Base-by-base conservation (phyloP, 495 filamentous ascomycete genomes). In the Aspergillus incahuasiensis region DNA sequence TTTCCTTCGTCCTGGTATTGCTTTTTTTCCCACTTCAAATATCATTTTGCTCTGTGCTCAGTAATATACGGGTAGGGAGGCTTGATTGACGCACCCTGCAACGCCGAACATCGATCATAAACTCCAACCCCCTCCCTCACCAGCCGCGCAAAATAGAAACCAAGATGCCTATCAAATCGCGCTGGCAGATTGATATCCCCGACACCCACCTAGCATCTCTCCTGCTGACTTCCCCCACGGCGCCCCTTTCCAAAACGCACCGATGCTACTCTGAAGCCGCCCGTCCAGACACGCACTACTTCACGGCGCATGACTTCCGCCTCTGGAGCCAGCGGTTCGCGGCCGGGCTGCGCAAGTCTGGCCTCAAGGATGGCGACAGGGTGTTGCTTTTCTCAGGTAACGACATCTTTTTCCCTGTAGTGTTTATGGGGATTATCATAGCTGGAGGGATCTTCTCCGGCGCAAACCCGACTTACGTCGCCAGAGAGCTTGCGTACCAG, bases 391-490 rank as follows among this genome's bases (percentile, higher is more conserved):
- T 84, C 68, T 86, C 86, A 2, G 79, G 79, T 21, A 91, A 91
- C 64, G 81, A 82, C 59, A 66, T 94, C 44, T 89, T 86, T 74
- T 90, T 86, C 65, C 85, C 90, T 0, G 76, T 83, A 9, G 68
- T 90, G 1, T 82, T 92, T 58, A 74, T 90, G 61, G 90, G 88
- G 15, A 74, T 87, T 20, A 73, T 89, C 32, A 89, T 89, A 77
- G 87, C 90, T 0, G 89, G 90, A 4, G 88, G 87, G 5, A 77
- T 91, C 52, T 92, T 92, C 68, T 84, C 83, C 15, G 89, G 88
- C 20, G 88, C 88, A 5, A 92, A 92, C 58, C 90, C 90, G 1
- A 79, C 74, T n/a, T 90, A 82, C 58, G 86, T 88, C 0, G 71
- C 79, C 0, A 68, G 86, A 6, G 90, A 92, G 63, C 68, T 94